A percentile compares a stretch with the other conserved stretches of the same genome.
Evolutionary conservation across 2,329 filamentous ascomycete species (phyloP).

Genomic region (Colletotrichum eleusines): DNA sequence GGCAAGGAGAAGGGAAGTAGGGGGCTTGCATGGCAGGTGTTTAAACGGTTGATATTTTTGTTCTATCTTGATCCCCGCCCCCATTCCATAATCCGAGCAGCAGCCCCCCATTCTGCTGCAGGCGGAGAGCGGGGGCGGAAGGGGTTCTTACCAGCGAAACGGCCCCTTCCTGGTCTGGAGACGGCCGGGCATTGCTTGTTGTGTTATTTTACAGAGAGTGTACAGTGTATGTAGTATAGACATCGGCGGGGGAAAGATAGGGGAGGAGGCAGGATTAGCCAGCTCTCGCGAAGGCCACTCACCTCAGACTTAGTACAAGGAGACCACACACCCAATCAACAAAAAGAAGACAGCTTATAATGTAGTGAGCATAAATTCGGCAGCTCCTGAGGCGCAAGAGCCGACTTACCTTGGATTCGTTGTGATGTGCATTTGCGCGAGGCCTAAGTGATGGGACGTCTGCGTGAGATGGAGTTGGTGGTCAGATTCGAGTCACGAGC

Average conservation of each 20-base stretch:
- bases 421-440: conserved; percentile 12
- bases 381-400: not conserved
- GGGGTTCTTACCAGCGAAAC: not conserved
- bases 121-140: conserved; percentile 8
- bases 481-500: not conserved
- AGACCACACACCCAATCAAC: conserved; percentile 27
- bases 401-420: not conserved
- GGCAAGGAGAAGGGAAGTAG: conserved; percentile 10
- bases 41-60: conserved; percentile 50
- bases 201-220: conserved; percentile 44
- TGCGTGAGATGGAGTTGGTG: conserved; percentile 11
- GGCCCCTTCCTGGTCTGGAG: conserved; percentile 13
- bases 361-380: not conserved
- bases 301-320: conserved; percentile 46
- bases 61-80: conserved; percentile 23
- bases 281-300: conserved; percentile 51
- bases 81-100: not conserved
- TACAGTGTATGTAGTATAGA: conserved; percentile 41
- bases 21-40: conserved; percentile 54
- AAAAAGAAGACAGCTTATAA: conserved; percentile 18
- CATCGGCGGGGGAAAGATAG: not conserved
- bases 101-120: not conserved
- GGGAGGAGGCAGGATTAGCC: conserved; percentile 41
- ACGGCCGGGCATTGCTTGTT: conserved; percentile 45
- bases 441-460: conserved; percentile 1